Conservation (phyloP, 176 grass and related monocot genomes). For the Phoenix dactylifera region DNA sequence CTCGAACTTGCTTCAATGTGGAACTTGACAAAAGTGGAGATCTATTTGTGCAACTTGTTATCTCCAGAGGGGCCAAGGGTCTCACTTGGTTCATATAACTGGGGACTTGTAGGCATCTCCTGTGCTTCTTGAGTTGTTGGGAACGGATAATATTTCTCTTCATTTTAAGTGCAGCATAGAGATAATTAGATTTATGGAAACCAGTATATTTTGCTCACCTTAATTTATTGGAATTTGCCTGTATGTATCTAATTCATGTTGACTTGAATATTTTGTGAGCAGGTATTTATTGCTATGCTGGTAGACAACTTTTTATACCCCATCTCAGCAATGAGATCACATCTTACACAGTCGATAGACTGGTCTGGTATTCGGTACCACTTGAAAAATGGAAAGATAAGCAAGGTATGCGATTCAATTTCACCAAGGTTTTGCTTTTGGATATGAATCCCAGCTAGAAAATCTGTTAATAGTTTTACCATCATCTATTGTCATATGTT, state of each 20-base stretch:
- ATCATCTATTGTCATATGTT: too few species aligned
- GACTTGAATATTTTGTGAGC: constrained; percentile 8
- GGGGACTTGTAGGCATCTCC: constrained; percentile 77
- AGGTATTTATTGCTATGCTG: constrained; percentile 89
- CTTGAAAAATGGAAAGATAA: constrained; percentile 95
- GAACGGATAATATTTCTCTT: too few species aligned
- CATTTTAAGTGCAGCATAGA: too few species aligned
- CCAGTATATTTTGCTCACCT: too few species aligned
- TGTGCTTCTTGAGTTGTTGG: background rate
- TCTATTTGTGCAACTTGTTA: constrained; percentile 88
- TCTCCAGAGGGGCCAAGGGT: constrained; percentile 78
- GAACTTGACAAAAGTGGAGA: constrained; percentile 89
- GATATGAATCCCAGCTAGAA: too few species aligned
- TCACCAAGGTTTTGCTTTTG: too few species aligned
- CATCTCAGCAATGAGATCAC: constrained; percentile 66
- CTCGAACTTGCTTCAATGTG: constrained; percentile 92
- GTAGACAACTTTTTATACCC: constrained; percentile 96
- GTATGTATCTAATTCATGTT: too few species aligned
- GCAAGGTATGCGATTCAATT: constrained; percentile 40
- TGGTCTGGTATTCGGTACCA: constrained; percentile 93
- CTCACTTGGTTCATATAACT: constrained; percentile 82
- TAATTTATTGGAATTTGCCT: too few species aligned
- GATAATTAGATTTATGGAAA: too few species aligned
- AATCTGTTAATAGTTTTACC: too few species aligned
- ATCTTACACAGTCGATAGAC: constrained; percentile 89